These are phyloP conservation scores for Akanthomyces lecanii DNA, from an alignment of 2,329 filamentous ascomycete species.

Conservation along the genomic window DNA sequence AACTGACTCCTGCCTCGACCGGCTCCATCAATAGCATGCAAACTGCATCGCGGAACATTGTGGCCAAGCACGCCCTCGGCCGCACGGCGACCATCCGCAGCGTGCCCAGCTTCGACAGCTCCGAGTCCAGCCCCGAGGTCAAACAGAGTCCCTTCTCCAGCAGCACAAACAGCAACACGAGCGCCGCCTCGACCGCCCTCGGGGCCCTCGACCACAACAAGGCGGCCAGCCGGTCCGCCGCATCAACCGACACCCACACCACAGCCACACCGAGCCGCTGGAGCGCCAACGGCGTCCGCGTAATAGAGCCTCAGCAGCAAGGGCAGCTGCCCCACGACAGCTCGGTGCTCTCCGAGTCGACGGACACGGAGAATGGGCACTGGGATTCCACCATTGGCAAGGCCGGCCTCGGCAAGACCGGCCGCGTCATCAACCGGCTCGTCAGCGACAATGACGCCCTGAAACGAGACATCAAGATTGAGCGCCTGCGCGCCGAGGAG, in stretches of 20 bases:
- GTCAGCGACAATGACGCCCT: constrained; percentile 77
- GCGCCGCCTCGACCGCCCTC: constrained; percentile 40
- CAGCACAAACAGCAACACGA: constrained; percentile 52
- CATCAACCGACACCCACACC: constrained; percentile 35
- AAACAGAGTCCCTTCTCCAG: constrained; percentile 52
- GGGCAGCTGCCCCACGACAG: constrained; percentile 25
- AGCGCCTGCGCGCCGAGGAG: constrained; percentile 63
- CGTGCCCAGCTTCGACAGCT: constrained; percentile 52
- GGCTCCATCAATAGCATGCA: constrained; percentile 39
- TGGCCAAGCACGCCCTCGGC: constrained; percentile 29
- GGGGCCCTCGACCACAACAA: constrained; percentile 31
- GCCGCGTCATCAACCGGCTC: constrained; percentile 74
- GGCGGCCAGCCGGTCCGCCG: constrained; percentile 21
- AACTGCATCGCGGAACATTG: constrained; percentile 24
- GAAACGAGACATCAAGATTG: constrained; percentile 67
- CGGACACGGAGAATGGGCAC: constrained; percentile 34
- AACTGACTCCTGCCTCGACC: constrained; percentile 36
- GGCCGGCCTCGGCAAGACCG: constrained; percentile 68
- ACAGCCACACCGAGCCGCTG: constrained; percentile 28
- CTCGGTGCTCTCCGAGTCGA: constrained; percentile 29
- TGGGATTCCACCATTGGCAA: constrained; percentile 68
- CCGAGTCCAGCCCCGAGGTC: constrained; percentile 42
- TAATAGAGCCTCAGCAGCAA: constrained; percentile 24
- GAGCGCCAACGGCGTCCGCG: constrained; percentile 29
- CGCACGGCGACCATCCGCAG: constrained; percentile 50